A percentile compares a stretch with the other conserved stretches of the same genome.
Evolutionary conservation across 2,329 filamentous ascomycete genomes (phyloP).

Genomic region (Elsinoe necatrix): DNA sequence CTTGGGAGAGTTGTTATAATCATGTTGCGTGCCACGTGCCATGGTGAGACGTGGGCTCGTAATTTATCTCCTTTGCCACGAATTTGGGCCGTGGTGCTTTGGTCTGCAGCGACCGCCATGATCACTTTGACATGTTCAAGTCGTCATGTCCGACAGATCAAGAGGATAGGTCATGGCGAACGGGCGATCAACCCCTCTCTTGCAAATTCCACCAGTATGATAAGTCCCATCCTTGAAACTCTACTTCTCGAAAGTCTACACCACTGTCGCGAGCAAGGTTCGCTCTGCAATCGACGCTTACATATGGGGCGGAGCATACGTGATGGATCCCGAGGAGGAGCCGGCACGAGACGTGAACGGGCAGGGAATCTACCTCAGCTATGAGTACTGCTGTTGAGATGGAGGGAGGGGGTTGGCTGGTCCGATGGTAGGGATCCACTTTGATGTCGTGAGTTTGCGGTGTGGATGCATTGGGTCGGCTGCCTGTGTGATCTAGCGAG

Average conservation of each 20-base stretch:
- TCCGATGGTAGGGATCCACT: neutral
- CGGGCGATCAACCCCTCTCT: too few relatives aligned
- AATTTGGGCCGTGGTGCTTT: too few relatives aligned
- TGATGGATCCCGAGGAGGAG: neutral
- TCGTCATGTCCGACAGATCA: too few relatives aligned
- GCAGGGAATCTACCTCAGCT: conserved; percentile 4
- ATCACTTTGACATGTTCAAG: too few relatives aligned
- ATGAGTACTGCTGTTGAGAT: conserved; percentile 6
- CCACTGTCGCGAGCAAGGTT: neutral
- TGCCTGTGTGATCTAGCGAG: neutral
- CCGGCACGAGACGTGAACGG: neutral
- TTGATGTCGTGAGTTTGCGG: neutral
- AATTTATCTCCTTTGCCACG: too few relatives aligned
- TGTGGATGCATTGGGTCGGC: neutral
- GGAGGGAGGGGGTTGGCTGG: neutral
- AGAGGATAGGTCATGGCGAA: too few relatives aligned
- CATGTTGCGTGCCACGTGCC: too few relatives aligned
- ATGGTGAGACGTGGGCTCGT: too few relatives aligned
- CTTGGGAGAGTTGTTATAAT: too few relatives aligned
- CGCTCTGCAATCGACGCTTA: conserved; percentile 1
- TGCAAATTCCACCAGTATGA: too few relatives aligned
- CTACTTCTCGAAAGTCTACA: conserved; percentile 11
- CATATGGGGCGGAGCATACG: neutral
- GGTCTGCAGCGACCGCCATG: too few relatives aligned
- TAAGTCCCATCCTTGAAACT: too few relatives aligned